Evolutionary conservation across 2,329 filamentous ascomycete species (phyloP).

Genomic region (Neofusicoccum ribis): DNA sequence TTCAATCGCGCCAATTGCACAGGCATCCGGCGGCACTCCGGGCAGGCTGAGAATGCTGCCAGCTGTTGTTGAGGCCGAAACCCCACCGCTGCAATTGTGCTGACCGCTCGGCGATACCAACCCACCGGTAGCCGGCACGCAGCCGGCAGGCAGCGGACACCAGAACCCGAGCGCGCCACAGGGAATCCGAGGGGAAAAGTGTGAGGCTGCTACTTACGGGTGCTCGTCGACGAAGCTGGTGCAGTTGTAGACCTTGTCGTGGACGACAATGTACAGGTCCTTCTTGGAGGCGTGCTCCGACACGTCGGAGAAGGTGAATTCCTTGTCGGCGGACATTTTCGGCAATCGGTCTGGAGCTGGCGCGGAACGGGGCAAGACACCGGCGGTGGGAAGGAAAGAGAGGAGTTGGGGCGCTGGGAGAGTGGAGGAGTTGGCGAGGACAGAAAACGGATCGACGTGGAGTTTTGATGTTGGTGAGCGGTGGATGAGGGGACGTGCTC

Average conservation of each 20-base stretch:
- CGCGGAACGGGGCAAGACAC: not conserved
- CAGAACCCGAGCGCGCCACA: no score
- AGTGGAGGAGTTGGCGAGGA: not conserved
- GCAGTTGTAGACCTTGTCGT: conserved; percentile 94
- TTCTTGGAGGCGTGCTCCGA: conserved; percentile 64
- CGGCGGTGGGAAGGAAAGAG: not conserved
- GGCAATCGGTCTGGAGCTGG: not conserved
- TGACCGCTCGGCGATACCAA: not conserved
- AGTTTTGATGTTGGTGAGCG: conserved; percentile 18
- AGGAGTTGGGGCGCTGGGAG: not conserved
- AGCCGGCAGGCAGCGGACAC: no score
- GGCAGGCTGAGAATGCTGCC: not conserved
- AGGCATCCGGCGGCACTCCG: not conserved
- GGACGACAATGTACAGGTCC: conserved; percentile 86
- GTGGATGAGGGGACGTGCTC: conserved; percentile 14
- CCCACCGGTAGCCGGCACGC: no score
- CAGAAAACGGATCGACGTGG: conserved; percentile 14
- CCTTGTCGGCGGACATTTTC: conserved; percentile 38
- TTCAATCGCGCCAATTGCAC: not conserved
- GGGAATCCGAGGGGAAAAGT: no score
- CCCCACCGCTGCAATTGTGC: not conserved
- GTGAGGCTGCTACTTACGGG: conserved; percentile 60
- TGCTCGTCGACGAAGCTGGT: conserved; percentile 95
- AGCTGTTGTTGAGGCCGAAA: not conserved
- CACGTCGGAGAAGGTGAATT: conserved; percentile 44